phyloP scores from a whole-genome alignment of 305 asterid species.

The Fraxinus floribunda region DNA sequence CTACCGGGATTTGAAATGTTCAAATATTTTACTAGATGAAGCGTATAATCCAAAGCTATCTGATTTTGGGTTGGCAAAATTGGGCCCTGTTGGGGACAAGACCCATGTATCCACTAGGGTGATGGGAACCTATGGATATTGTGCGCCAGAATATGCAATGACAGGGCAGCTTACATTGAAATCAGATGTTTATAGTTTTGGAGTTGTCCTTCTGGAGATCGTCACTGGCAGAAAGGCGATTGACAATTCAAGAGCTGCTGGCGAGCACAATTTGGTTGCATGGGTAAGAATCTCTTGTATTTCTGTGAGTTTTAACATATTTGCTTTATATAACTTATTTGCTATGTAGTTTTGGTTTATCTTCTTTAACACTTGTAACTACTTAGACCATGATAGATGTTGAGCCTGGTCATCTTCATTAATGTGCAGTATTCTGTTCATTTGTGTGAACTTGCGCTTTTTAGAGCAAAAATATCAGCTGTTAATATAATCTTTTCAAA shows the following conservation, averaged over 20 bases:
- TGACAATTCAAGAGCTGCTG: slow-evolving; percentile 16
- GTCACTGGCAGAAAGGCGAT: slow-evolving; percentile 10
- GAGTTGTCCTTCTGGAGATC: slow-evolving; percentile 4
- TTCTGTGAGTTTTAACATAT: neutral
- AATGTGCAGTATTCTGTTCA: neutral
- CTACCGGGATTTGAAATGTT: slow-evolving; percentile 9
- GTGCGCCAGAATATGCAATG: slow-evolving; percentile 4
- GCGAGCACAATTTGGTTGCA: slow-evolving; percentile 13
- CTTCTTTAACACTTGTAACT: neutral
- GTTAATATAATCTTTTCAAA: neutral
- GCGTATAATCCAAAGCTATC: slow-evolving; percentile 15
- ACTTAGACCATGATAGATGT: neutral
- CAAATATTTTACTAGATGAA: slow-evolving; percentile 5
- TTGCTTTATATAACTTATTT: neutral
- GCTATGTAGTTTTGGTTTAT: neutral
- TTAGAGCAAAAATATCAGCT: neutral
- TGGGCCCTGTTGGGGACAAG: slow-evolving; percentile 13
- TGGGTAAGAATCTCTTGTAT: neutral
- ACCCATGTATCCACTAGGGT: slow-evolving; percentile 5
- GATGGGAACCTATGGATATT: slow-evolving; percentile 7
- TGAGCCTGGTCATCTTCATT: neutral
- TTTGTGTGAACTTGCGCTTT: neutral
- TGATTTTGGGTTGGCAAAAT: slow-evolving; percentile 12
- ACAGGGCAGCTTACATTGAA: slow-evolving; percentile 5
- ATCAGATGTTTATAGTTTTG: slow-evolving; percentile 16